Evolutionary conservation across 495 filamentous ascomycete species (phyloP).

Genomic region (Trichoderma parareesei): DNA sequence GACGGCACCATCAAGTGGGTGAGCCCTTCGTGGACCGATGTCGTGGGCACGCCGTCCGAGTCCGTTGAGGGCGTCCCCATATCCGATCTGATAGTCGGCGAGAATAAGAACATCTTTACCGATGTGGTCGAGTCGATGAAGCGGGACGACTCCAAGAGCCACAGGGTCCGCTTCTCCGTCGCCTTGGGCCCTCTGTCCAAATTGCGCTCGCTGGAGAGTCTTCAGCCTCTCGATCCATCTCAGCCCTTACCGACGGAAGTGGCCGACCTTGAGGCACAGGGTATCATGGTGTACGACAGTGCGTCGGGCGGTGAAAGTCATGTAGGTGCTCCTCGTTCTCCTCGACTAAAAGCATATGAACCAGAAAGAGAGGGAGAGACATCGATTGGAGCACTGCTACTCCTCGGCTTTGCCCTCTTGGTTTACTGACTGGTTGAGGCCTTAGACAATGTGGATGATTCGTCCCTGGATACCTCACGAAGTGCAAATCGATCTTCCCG

Average conservation of each 20-base stretch:
- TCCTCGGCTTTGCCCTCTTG: background rate
- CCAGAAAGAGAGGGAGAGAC: background rate
- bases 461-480: conserved; percentile 85
- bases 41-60: conserved; percentile 70
- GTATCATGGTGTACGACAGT: conserved; percentile 94
- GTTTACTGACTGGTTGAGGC: conserved; percentile 10
- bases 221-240: conserved; percentile 38
- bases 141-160: conserved; percentile 86
- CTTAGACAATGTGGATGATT: conserved; percentile 98
- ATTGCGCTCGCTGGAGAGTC: conserved; percentile 43
- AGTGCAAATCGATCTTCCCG: conserved; percentile 89
- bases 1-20: conserved; percentile 89
- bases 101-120: conserved; percentile 67
- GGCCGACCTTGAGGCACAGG: conserved; percentile 78
- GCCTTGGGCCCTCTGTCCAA: conserved; percentile 66
- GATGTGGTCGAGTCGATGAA: conserved; percentile 82
- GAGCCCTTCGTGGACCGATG: conserved; percentile 92
- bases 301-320: conserved; percentile 80
- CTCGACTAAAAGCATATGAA: background rate
- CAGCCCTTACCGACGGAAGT: conserved; percentile 46
- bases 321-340: conserved; percentile 45
- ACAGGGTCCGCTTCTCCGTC: conserved; percentile 80
- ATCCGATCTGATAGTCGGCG: conserved; percentile 66
- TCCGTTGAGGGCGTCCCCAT: conserved; percentile 71
- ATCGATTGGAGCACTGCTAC: background rate